Evolutionary conservation across 106 monocot species (phyloP).

Genomic region (Phalaenopsis equestris): DNA sequence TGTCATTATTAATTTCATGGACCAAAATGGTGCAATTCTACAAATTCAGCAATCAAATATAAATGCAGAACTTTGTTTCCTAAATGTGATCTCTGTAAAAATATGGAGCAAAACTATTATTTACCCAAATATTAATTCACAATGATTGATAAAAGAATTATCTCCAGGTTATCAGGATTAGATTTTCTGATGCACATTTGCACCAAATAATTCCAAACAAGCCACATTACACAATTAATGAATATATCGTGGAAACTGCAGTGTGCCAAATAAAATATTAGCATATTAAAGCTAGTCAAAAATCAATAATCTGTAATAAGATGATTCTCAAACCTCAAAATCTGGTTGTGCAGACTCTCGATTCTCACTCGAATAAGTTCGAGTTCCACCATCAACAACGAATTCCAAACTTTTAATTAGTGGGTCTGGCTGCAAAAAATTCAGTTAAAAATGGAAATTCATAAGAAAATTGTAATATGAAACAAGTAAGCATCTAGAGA

Average conservation of each 20-base stretch:
- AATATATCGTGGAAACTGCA: neutral
- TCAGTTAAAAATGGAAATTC: neutral
- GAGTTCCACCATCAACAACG: slow-evolving; percentile 43
- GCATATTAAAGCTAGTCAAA: neutral
- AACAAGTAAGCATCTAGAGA: neutral
- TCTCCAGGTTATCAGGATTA: too few species aligned
- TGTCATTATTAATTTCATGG: neutral
- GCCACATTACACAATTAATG: neutral
- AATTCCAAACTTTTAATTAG: slow-evolving; percentile 64
- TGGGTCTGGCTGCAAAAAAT: slow-evolving; percentile 65
- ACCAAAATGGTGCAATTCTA: neutral
- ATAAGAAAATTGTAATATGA: neutral
- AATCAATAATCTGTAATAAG: neutral
- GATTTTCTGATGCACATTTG: too few species aligned
- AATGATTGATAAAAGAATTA: too few species aligned
- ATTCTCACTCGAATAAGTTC: slow-evolving; percentile 29
- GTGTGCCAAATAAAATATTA: neutral
- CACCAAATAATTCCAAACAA: too few species aligned
- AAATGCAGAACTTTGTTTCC: too few species aligned
- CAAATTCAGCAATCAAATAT: too few species aligned
- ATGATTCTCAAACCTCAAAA: slow-evolving; percentile 47
- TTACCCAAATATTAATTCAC: too few species aligned
- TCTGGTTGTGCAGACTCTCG: slow-evolving; percentile 51
- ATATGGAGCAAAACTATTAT: too few species aligned
- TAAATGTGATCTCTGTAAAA: too few species aligned